Evolutionary conservation across 2,329 filamentous ascomycete species (phyloP).

Genomic region (Hirsutella thompsonii): DNA sequence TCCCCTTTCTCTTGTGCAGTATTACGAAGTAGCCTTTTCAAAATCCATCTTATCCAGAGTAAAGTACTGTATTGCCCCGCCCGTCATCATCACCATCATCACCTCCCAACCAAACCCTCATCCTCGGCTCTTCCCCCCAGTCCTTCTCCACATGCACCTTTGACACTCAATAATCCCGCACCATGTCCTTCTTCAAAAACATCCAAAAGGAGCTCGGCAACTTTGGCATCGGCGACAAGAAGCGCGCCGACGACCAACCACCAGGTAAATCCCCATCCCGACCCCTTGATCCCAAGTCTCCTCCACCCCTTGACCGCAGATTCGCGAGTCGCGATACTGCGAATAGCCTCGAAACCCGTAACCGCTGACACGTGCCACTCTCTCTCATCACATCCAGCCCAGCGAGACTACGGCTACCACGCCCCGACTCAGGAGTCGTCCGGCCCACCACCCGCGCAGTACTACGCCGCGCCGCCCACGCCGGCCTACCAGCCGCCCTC

Average conservation of each 20-base stretch:
- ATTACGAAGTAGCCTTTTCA: no score
- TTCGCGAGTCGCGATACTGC: no score
- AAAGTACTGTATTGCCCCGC: no score
- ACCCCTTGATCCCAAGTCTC: background rate
- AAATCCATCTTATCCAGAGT: no score
- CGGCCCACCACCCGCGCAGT: slow-evolving; percentile 8
- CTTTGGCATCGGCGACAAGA: slow-evolving; percentile 29
- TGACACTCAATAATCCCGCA: slow-evolving; percentile 2
- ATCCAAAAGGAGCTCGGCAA: slow-evolving; percentile 30
- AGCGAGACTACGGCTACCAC: slow-evolving; percentile 14
- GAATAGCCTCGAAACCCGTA: no score
- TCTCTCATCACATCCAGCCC: slow-evolving; percentile 3
- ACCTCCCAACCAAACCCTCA: background rate
- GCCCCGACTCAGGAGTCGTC: slow-evolving; percentile 7
- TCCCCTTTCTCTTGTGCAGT: no score
- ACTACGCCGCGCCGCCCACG: slow-evolving; percentile 8
- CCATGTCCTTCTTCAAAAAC: slow-evolving; percentile 33
- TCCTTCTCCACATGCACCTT: background rate
- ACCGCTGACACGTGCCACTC: background rate
- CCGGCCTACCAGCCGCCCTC: slow-evolving; percentile 21
- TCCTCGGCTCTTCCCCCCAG: no score
- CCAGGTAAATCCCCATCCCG: background rate
- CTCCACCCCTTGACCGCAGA: no score
- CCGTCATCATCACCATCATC: background rate
- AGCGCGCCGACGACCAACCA: background rate